Conservation (phyloP, 2,329 filamentous ascomycete genomes). For the Penicillium expansum region DNA sequence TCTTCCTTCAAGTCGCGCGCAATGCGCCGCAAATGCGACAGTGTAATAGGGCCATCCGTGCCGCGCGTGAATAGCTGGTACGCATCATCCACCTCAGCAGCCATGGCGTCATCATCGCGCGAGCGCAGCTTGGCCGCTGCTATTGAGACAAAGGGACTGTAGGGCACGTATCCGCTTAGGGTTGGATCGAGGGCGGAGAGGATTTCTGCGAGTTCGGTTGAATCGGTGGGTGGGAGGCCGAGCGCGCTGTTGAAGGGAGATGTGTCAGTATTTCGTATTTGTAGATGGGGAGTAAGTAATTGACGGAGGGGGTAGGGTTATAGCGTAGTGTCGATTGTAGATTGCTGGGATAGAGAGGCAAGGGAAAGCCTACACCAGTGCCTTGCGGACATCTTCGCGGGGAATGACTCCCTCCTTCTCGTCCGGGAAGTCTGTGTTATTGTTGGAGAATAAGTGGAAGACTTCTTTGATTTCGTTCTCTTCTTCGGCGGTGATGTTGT, state of each 20-base stretch:
- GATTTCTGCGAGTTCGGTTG: slow-evolving; percentile 71
- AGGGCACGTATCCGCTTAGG: slow-evolving; percentile 71
- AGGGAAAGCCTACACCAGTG: slow-evolving; percentile 61
- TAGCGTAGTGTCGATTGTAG: background rate
- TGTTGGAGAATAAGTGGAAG: slow-evolving; percentile 70
- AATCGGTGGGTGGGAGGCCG: slow-evolving; percentile 64
- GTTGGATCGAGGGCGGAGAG: slow-evolving; percentile 80
- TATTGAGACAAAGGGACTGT: slow-evolving; percentile 79
- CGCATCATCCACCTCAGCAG: slow-evolving; percentile 74
- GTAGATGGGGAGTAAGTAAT: background rate
- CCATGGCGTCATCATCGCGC: slow-evolving; percentile 52
- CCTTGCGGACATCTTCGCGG: slow-evolving; percentile 66
- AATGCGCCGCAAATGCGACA: slow-evolving; percentile 74
- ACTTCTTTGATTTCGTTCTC: slow-evolving; percentile 90
- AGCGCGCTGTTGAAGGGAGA: slow-evolving; percentile 62
- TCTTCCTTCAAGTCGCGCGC: slow-evolving; percentile 80
- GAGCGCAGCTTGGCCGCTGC: slow-evolving; percentile 80
- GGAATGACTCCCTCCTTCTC: slow-evolving; percentile 71
- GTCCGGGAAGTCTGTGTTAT: slow-evolving; percentile 60
- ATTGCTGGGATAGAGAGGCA: background rate
- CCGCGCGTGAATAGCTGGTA: slow-evolving; percentile 72
- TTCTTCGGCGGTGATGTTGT: slow-evolving; percentile 78
- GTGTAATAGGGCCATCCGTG: slow-evolving; percentile 63
- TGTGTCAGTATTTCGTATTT: background rate
- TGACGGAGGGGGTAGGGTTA: background rate